phyloP scores from a whole-genome alignment of 768 basidiomycete species.

The Harrya chromipes region DNA sequence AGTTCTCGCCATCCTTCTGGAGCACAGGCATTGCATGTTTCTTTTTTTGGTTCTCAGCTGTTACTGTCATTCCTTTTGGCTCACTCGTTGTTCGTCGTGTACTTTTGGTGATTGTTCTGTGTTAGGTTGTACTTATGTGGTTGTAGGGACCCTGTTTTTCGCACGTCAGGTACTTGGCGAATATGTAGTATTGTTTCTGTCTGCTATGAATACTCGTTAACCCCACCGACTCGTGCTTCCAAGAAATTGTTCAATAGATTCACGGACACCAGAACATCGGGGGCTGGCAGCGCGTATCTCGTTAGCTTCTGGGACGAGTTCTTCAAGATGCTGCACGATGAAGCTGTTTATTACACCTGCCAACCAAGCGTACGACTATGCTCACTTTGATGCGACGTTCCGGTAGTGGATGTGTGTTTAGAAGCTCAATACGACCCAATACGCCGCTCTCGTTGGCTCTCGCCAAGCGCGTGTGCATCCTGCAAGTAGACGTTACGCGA shows the following conservation, averaged over 20 bases:
- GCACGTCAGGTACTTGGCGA: neutral
- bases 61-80: conserved; percentile 8
- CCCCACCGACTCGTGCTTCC: conserved; percentile 15
- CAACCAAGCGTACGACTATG: neutral
- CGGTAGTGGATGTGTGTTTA: conserved; percentile 80
- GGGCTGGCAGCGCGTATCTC: conserved; percentile 53
- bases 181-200: too few relatives aligned
- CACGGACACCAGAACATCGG: conserved; percentile 45
- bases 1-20: conserved; percentile 6
- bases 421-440: conserved; percentile 48
- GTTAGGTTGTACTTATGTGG: neutral
- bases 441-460: conserved; percentile 45
- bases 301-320: conserved; percentile 56
- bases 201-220: neutral
- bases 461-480: conserved; percentile 70
- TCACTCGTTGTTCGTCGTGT: conserved; percentile 1
- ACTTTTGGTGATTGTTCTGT: conserved; percentile 1
- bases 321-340: conserved; percentile 44
- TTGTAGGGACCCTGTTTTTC: neutral
- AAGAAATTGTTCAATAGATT: conserved; percentile 27
- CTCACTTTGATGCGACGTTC: conserved; percentile 68
- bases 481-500: conserved; percentile 25
- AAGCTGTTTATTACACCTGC: neutral
- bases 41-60: neutral
- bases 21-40: neutral